Evolutionary conservation across 2,329 filamentous ascomycete species (phyloP).

Genomic region (Cucurbitaria berberidis): DNA sequence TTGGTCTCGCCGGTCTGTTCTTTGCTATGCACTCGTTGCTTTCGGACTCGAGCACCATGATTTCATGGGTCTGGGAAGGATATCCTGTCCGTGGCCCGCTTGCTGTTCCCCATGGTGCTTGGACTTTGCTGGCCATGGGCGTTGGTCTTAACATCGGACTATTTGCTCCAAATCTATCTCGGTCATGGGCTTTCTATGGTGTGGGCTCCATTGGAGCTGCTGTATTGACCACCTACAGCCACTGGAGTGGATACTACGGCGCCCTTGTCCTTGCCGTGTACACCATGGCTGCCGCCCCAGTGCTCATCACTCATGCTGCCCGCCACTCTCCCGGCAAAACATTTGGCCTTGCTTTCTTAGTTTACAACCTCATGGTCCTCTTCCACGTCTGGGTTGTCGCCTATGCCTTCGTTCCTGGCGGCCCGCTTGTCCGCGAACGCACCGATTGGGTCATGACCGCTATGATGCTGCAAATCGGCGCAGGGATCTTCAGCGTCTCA

Average conservation of each 20-base stretch:
- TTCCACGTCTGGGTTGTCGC: slow-evolving; percentile 99
- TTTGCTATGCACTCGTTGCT: slow-evolving; percentile 92
- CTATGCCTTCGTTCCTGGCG: slow-evolving; percentile 96
- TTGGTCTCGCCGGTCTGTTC: slow-evolving; percentile 82
- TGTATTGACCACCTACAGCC: slow-evolving; percentile 73
- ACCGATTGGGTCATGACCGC: slow-evolving; percentile 94
- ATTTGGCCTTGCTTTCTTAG: slow-evolving; percentile 86
- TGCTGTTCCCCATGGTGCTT: slow-evolving; percentile 85
- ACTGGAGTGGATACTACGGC: slow-evolving; percentile 92
- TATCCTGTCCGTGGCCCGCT: slow-evolving; percentile 89
- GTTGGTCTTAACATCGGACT: slow-evolving; percentile 78
- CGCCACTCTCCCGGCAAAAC: slow-evolving; percentile 77
- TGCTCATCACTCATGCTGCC: slow-evolving; percentile 76
- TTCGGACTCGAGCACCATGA: slow-evolving; percentile 98
- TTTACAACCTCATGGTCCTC: slow-evolving; percentile 94
- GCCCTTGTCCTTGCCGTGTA: slow-evolving; percentile 78
- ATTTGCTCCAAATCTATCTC: slow-evolving; percentile 71
- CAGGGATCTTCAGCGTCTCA: slow-evolving; percentile 75
- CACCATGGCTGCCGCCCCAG: slow-evolving; percentile 77
- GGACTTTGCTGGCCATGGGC: slow-evolving; percentile 87
- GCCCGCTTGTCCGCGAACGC: slow-evolving; percentile 87
- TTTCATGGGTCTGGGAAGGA: slow-evolving; percentile 97
- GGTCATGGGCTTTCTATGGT: slow-evolving; percentile 80
- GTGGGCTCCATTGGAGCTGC: slow-evolving; percentile 80
- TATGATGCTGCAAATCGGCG: slow-evolving; percentile 83